Evolutionary conservation across 805 yeast genomes (phyloP), one percentile per base, ranked within the genome.

Genomic region (Metschnikowia kunwiensis): DNA sequence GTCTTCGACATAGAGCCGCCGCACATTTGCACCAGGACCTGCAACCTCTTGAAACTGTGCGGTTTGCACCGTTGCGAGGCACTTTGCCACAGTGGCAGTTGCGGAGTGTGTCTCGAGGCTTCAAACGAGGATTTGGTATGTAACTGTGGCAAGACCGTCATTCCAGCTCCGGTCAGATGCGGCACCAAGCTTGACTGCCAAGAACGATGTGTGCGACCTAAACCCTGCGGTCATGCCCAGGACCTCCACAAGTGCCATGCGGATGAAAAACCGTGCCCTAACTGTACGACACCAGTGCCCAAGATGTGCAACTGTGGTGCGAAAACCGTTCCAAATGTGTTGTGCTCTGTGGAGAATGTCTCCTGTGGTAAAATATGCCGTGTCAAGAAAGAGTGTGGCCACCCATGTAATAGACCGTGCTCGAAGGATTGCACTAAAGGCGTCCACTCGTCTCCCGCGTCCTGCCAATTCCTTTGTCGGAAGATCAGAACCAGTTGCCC

Each of bases 141-240:
- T 53, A 73, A 81, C 32, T 86, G 96, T 65, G 95, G 95, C 3
- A 69, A 72, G 44, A 86, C 95, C 0, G 72, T 83, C 3, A 68
- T 86, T 5, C 72, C 70, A 14, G 95, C 95, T 0, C 96, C 96
- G 0, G 86, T 86, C 7, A 65, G 95, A 46, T 86, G 96, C 63
- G 95, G 95, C 10, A 76, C 86, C 0, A 67, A 60, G 29, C 54
- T 84, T 4, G 70, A 68, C 8, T 86, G 96, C 60, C 68, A 65
- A 16, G 71, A 75, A 42, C 87, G 75, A 43, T 86, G 96, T 58
- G 59, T 65, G 3, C 65, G 86, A 32, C 65, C 64, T 2, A 67
- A 66, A 22, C 46, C 57, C 0, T 86, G 96, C 69, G 95, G 91
- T 0, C 96, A 86, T 57, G 58, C 68, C 7, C 75, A 72, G 14